Conservation (phyloP, 306 rosid genomes). For the Hippophae gyantsensis region DNA sequence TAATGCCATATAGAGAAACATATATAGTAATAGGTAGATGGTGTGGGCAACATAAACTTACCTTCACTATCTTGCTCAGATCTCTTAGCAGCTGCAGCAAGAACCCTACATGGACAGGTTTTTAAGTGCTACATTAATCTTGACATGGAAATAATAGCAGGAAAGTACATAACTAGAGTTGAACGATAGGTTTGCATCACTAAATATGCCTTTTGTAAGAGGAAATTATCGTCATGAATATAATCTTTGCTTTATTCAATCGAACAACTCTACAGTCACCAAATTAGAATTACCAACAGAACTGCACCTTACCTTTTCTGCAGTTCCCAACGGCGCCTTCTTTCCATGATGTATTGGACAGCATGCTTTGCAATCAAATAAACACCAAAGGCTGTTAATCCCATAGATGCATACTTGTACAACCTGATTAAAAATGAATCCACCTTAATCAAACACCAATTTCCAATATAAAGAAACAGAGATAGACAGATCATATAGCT, state of each 20-base stretch:
- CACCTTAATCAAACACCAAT: constrained; percentile 7
- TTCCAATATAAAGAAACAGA: constrained; percentile 1
- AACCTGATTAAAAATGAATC: constrained; percentile 40
- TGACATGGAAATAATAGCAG: constrained; percentile 1
- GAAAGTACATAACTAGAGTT: too few relatives aligned
- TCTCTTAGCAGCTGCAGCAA: constrained; percentile 89
- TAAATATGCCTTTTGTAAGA: too few relatives aligned
- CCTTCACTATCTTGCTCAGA: constrained; percentile 66
- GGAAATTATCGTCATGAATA: too few relatives aligned
- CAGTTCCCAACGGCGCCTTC: constrained; percentile 49
- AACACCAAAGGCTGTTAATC: constrained; percentile 68
- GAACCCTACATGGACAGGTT: constrained; percentile 61
- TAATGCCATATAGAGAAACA: constrained; percentile 9
- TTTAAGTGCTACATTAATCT: constrained; percentile 5
- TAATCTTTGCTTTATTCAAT: too few relatives aligned
- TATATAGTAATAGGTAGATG: constrained; percentile 9
- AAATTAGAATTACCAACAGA: too few relatives aligned
- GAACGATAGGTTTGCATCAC: too few relatives aligned
- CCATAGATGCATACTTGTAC: constrained; percentile 86
- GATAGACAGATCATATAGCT: background rate
- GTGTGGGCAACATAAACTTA: constrained; percentile 17
- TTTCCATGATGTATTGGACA: constrained; percentile 57
- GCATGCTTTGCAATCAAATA: constrained; percentile 78
- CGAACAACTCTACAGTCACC: too few relatives aligned
- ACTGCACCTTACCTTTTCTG: constrained; percentile 46